A percentile compares a stretch with the other conserved stretches of the same genome.
Evolutionary conservation across 352 stramenopile genomes (phyloP).

Genomic region (Globisporangium nunn): DNA sequence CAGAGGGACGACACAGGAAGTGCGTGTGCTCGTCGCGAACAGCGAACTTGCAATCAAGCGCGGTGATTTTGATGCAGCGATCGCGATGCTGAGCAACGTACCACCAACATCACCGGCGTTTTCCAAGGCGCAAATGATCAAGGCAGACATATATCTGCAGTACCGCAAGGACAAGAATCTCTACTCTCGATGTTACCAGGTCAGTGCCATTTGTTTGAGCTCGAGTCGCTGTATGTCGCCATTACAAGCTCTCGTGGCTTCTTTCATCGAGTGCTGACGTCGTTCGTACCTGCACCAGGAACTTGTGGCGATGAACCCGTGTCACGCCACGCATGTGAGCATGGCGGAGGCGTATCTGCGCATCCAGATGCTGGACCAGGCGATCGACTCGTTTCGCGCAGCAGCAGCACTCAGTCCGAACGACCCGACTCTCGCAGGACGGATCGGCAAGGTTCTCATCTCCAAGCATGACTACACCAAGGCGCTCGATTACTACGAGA

Average conservation of each 20-base stretch:
- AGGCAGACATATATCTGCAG: conserved; percentile 91
- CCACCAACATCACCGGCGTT: conserved; percentile 72
- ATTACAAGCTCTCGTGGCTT: too few relatives aligned
- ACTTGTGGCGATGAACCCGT: conserved; percentile 76
- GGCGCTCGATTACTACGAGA: conserved; percentile 92
- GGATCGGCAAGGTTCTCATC: conserved; percentile 88
- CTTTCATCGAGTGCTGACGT: neutral
- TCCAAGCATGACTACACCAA: conserved; percentile 92
- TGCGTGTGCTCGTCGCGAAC: conserved; percentile 88
- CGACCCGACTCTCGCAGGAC: conserved; percentile 70
- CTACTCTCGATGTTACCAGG: conserved; percentile 87
- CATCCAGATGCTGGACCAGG: conserved; percentile 89
- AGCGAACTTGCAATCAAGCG: conserved; percentile 87
- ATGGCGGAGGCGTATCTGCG: conserved; percentile 90
- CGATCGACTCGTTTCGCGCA: conserved; percentile 68
- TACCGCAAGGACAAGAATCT: conserved; percentile 88
- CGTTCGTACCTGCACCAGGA: conserved; percentile 23
- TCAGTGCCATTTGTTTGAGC: neutral
- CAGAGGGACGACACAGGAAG: conserved; percentile 78
- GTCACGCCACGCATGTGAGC: conserved; percentile 65
- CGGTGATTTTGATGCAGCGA: conserved; percentile 85
- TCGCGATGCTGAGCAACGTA: conserved; percentile 88
- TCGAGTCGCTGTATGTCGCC: neutral
- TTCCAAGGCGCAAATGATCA: conserved; percentile 86
- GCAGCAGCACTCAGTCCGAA: conserved; percentile 49